Evolutionary conservation across 192 early-diverging fungal species (phyloP), one percentile per base, ranked within the genome.

Genomic region (Diversispora eburnea): DNA sequence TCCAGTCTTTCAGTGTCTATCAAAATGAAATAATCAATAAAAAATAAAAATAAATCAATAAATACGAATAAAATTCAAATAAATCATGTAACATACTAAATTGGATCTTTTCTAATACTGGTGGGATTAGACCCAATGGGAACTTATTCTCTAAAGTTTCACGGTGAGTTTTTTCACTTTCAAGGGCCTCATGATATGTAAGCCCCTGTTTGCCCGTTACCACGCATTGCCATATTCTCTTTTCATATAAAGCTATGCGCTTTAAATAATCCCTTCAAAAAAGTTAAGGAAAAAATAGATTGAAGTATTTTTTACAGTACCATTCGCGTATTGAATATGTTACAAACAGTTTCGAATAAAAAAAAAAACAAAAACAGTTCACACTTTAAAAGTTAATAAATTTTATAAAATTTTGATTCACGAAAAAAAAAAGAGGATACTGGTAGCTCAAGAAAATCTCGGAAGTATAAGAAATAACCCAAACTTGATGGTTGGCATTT

Each of bases 181-280:
- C 77, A 20, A 91, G 77, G 0, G 96, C 96, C 72, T 95, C 87
- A 70, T 89, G 85, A 70, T 90, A 98, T 0, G 91, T 94, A 61
- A 98, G 78, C 52, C 86, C 80, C 22, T 80, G 77, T 73, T 88
- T 91, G 1, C 94, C 92, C 2, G 92, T 92, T 5, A 82, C 81
- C 56, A 86, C 84, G 80, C 94, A 96, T 69, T 91, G 84, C 89
- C 94, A 98, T 25, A 86, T 77, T 49, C 83, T 84, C 66, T 89
- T 87, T 25, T 85, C 83, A 73, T 95, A 94, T 13, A 93, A 81
- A 39, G 79, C 73, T 52, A 86, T 81, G 8, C 91, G 85, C 5
- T 84, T 85, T 49, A 89, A 77, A 75, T 91, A 94, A 39, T 91
- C 86, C 5, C 92, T 93, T 42, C 4, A 64, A 79, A 20, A 54